phyloP scores from a whole-genome alignment of 305 asterid species.

The Solanum hybrid region DNA sequence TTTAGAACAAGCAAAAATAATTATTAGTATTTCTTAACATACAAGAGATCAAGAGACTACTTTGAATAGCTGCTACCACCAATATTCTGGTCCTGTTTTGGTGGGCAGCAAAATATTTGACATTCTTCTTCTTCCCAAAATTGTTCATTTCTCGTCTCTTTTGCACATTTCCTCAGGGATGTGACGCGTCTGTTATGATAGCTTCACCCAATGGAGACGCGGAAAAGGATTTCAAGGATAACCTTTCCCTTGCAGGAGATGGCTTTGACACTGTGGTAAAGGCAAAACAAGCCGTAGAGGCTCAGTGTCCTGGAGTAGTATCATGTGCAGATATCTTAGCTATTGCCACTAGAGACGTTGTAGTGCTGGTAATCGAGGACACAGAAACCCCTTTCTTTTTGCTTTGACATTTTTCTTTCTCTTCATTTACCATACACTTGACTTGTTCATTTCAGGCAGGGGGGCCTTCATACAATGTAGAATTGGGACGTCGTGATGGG shows the following conservation, averaged over 20 bases:
- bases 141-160: neutral
- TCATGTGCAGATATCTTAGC: conserved; percentile 72
- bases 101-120: neutral
- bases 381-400: neutral
- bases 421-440: neutral
- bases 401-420: neutral
- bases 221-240: conserved; percentile 55
- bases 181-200: conserved; percentile 61
- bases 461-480: conserved; percentile 47
- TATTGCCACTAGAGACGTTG: conserved; percentile 71
- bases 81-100: neutral
- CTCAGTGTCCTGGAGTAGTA: conserved; percentile 50
- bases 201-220: conserved; percentile 61
- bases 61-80: neutral
- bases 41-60: neutral
- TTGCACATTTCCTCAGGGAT: conserved; percentile 36
- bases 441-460: conserved; percentile 35
- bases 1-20: neutral
- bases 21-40: neutral
- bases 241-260: conserved; percentile 71
- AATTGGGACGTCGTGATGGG: conserved; percentile 68
- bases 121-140: neutral
- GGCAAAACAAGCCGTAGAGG: conserved; percentile 77
- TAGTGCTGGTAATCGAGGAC: conserved; percentile 36
- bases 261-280: conserved; percentile 65